These are phyloP conservation scores for Clonostachys byssicola DNA, from an alignment of 2,329 filamentous ascomycete species.

Conservation along the genomic window DNA sequence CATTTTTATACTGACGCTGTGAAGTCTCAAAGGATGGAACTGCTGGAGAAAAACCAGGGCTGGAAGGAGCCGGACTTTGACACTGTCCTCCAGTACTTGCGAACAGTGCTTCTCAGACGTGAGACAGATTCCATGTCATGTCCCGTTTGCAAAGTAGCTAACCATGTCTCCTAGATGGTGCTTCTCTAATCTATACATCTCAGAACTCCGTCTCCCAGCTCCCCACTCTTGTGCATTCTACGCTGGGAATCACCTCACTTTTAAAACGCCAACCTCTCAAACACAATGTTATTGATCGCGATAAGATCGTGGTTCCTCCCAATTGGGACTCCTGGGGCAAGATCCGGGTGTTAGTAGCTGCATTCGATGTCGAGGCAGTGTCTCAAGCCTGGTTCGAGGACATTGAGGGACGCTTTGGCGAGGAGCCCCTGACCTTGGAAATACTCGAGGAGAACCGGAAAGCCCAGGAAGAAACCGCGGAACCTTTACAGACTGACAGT, in stretches of 20 bases:
- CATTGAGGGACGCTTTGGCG: constrained; percentile 52
- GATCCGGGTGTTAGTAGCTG: constrained; percentile 85
- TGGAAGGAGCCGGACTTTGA: constrained; percentile 98
- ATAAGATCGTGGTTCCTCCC: constrained; percentile 89
- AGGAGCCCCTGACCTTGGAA: constrained; percentile 12
- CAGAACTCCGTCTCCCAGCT: constrained; percentile 73
- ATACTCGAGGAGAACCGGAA: constrained; percentile 12
- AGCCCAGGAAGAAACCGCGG: constrained; percentile 9
- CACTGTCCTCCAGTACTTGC: constrained; percentile 86
- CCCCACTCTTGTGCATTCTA: constrained; percentile 77
- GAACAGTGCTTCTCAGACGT: constrained; percentile 86
- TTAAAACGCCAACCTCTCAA: constrained; percentile 75
- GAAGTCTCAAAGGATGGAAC: constrained; percentile 84
- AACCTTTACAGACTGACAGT: constrained; percentile 21
- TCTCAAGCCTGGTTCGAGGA: constrained; percentile 84
- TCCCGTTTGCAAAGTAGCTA: not conserved
- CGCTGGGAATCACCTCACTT: constrained; percentile 79
- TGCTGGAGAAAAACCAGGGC: constrained; percentile 79
- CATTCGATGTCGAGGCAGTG: constrained; percentile 85
- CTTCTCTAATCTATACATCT: constrained; percentile 80
- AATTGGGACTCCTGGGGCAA: constrained; percentile 99
- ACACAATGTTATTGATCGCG: constrained; percentile 88
- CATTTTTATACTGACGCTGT: constrained; percentile 10
- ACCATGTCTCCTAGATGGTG: constrained; percentile 56
- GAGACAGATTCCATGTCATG: constrained; percentile 23